phyloP scores from a whole-genome alignment of 805 yeast species.

The Cyberlindnera mycetangii region DNA sequence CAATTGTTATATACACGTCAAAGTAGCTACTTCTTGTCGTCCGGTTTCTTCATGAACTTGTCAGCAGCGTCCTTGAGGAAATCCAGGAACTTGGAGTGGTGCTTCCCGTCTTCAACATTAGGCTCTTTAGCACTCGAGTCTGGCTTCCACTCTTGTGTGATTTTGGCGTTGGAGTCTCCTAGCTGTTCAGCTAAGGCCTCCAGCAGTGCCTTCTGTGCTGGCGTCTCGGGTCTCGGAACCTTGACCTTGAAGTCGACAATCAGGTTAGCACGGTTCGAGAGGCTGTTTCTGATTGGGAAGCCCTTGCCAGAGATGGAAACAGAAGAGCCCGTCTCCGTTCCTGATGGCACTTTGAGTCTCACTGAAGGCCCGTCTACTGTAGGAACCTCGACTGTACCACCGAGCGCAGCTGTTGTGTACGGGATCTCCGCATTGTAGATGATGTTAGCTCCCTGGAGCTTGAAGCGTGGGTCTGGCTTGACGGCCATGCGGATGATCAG shows the following conservation, averaged over 20 bases:
- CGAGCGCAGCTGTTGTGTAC: slow-evolving; percentile 94
- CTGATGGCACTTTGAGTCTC: slow-evolving; percentile 77
- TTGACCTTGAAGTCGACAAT: slow-evolving; percentile 69
- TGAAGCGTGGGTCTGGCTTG: slow-evolving; percentile 67
- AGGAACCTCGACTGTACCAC: slow-evolving; percentile 89
- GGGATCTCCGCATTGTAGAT: slow-evolving; percentile 66
- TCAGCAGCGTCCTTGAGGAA: slow-evolving; percentile 21
- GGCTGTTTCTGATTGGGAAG: slow-evolving; percentile 59
- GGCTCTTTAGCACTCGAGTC: not conserved
- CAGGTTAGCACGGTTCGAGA: slow-evolving; percentile 73
- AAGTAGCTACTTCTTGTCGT: slow-evolving; percentile 16
- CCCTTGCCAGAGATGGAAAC: slow-evolving; percentile 85
- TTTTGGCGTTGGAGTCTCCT: slow-evolving; percentile 74
- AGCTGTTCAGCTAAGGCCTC: slow-evolving; percentile 94
- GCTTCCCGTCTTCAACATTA: slow-evolving; percentile 5
- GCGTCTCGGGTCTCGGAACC: slow-evolving; percentile 70
- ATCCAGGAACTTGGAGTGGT: slow-evolving; percentile 17
- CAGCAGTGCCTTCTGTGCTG: slow-evolving; percentile 82
- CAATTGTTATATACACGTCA: not conserved
- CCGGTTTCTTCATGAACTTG: slow-evolving; percentile 15
- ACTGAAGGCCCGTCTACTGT: slow-evolving; percentile 79
- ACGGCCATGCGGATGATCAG: slow-evolving; percentile 79
- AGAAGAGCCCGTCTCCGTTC: slow-evolving; percentile 73
- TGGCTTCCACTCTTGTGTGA: slow-evolving; percentile 37
- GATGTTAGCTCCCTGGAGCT: slow-evolving; percentile 64